phyloP scores from a whole-genome alignment of 805 yeast species.

The Zygoascus bituminiphila region DNA sequence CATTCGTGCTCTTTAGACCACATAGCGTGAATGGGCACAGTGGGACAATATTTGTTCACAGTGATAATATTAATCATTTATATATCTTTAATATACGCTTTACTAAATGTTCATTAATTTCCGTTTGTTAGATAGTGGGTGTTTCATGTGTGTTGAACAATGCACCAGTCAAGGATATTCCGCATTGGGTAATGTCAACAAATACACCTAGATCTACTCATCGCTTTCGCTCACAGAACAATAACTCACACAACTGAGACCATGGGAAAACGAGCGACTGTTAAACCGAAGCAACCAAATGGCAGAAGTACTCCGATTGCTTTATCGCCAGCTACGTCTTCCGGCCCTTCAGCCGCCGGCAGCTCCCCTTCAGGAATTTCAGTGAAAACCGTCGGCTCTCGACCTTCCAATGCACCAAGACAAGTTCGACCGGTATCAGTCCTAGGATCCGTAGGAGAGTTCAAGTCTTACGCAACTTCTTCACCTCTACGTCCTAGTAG shows the following conservation, averaged over 20 bases:
- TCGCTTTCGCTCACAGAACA: not conserved
- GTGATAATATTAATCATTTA: too few species aligned
- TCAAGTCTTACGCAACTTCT: not conserved
- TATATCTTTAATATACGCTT: too few species aligned
- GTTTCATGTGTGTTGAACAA: too few species aligned
- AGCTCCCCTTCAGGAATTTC: too few species aligned
- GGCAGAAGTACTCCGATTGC: not conserved
- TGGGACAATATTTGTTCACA: too few species aligned
- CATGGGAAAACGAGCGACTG: not conserved
- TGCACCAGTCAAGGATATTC: not conserved
- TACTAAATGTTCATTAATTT: too few species aligned
- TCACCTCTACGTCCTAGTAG: not conserved
- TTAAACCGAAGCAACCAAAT: not conserved
- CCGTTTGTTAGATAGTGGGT: too few species aligned
- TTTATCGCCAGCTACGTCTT: not conserved
- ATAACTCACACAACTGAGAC: too few species aligned
- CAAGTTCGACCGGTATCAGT: conserved; percentile 1
- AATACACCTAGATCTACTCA: not conserved
- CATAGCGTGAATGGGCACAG: too few species aligned
- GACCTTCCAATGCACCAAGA: not conserved
- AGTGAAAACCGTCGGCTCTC: not conserved
- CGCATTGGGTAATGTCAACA: not conserved
- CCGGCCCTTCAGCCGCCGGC: not conserved
- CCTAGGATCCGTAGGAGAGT: conserved; percentile 5
- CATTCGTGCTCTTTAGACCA: too few species aligned